Evolutionary conservation across 495 filamentous ascomycete species (phyloP).

Genomic region (Annulohypoxylon stygium): DNA sequence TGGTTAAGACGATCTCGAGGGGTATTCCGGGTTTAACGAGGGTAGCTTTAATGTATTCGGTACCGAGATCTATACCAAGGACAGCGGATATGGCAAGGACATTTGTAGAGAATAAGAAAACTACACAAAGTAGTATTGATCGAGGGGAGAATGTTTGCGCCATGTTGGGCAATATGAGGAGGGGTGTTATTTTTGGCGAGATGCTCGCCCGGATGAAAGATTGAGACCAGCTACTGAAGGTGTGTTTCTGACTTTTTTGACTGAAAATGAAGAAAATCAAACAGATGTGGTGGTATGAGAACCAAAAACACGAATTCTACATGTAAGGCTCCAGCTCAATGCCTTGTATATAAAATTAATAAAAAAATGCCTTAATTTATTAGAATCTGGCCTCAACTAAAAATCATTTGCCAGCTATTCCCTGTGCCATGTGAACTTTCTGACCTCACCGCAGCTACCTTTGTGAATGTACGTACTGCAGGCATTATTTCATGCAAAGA

Average conservation of each 20-base stretch:
- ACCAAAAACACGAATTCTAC: conserved; percentile 22
- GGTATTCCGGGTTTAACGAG: conserved; percentile 98
- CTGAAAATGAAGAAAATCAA: conserved; percentile 1
- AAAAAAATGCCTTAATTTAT: conserved; percentile 21
- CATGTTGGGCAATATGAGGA: conserved; percentile 55
- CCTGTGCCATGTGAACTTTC: conserved; percentile 37
- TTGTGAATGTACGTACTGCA: conserved; percentile 25
- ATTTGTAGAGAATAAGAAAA: conserved; percentile 64
- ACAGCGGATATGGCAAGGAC: conserved; percentile 75
- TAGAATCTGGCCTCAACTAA: conserved; percentile 53
- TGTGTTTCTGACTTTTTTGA: background rate
- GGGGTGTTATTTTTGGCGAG: conserved; percentile 39
- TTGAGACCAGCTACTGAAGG: conserved; percentile 40
- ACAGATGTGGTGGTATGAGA: conserved; percentile 21
- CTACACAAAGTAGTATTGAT: conserved; percentile 58
- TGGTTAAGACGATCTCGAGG: conserved; percentile 98
- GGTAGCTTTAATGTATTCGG: conserved; percentile 96
- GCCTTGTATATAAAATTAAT: conserved; percentile 40
- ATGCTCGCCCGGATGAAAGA: conserved; percentile 42
- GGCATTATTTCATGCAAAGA: conserved; percentile 44
- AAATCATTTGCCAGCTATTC: conserved; percentile 28
- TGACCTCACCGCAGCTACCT: conserved; percentile 35
- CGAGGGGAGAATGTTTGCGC: conserved; percentile 59
- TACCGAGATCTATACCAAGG: conserved; percentile 93
- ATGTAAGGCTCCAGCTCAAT: conserved; percentile 24